Evolutionary conservation across 2,329 filamentous ascomycete genomes (phyloP).

Genomic region (Emericellopsis atlantica): DNA sequence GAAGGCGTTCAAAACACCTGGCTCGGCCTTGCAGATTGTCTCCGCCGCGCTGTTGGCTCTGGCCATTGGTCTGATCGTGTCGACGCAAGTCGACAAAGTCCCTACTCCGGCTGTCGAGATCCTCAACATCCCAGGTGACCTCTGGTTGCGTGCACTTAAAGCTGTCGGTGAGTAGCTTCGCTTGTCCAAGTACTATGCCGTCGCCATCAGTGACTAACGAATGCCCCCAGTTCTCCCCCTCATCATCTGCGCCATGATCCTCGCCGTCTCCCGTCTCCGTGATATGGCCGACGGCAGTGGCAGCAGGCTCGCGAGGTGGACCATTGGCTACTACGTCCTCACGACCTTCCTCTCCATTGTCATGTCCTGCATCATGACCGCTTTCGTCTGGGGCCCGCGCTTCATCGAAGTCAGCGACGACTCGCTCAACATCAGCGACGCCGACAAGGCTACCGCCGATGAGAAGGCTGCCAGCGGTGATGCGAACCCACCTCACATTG

Average conservation of each 20-base stretch:
- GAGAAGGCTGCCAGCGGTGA: conserved; percentile 17
- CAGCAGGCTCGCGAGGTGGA: conserved; percentile 29
- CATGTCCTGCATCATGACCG: conserved; percentile 30
- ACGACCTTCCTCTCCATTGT: conserved; percentile 37
- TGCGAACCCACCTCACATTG: conserved; percentile 23
- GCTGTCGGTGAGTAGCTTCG: conserved; percentile 26
- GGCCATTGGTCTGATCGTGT: conserved; percentile 32
- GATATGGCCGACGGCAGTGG: conserved; percentile 28
- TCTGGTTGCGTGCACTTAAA: conserved; percentile 36
- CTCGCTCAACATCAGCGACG: conserved; percentile 11
- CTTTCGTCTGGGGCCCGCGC: conserved; percentile 32
- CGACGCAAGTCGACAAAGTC: conserved; percentile 25
- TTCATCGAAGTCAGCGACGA: conserved; percentile 23
- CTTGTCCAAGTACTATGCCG: no score
- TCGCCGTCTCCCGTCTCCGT: conserved; percentile 33
- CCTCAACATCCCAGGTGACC: conserved; percentile 31
- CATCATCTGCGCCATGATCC: conserved; percentile 37
- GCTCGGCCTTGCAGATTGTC: conserved; percentile 36
- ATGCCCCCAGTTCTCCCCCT: conserved; percentile 29
- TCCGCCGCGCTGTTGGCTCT: conserved; percentile 33
- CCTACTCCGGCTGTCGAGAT: conserved; percentile 26
- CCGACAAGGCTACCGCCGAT: conserved; percentile 9
- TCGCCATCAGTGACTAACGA: neutral
- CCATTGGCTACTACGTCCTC: conserved; percentile 33
- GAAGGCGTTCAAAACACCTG: conserved; percentile 6